Base-by-base conservation (phyloP, 2,329 filamentous ascomycete genomes). In the Chaetomiaceae sp. region DNA sequence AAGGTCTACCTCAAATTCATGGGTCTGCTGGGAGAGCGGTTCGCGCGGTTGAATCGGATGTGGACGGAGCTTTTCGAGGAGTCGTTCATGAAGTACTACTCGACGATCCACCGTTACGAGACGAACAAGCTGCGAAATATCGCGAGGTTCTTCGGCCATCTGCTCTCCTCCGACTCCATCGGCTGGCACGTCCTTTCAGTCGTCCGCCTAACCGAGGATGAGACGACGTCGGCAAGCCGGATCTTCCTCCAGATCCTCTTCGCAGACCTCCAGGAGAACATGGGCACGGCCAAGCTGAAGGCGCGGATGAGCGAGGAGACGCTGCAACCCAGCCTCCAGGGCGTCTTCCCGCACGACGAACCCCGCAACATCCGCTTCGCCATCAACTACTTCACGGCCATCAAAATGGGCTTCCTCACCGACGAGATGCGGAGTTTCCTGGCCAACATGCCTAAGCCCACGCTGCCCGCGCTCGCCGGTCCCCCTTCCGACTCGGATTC, bases 241-340 rank as follows among this genome's bases (percentile, higher is more conserved):
- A 97, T 99, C 68, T 99, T 97, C 66, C 87, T 99, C 76, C 97
- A 96, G 74, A 97, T 97, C 51, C 73, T 99, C 12, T 95, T 99
- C 66, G 90, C 97, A 67, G 90, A 96, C 63, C 80, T 97, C 20
- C 80, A 85, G 4, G 89, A 96, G 69, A 87, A 89, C 54, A 78
- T 96, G 53, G 92, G 93, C 51, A 83, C 96, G 76, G 76, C 83
- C 41, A 88, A 86, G 63, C 72, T 99, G 46, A 83, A 86, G 60
- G 79, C 83, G 40, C 82, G 87, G 16, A 78, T 96, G 70, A 82
- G 78, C 58, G 90, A 95, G 60, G 87, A 93, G 38, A 78, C 82
- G 44, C 75, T 97, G 34, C 83, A 85, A 54, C 82, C 89, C 44
- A 87, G 81, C 65, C 82, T 96, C 53, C 82, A 85, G 34, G 92